Evolutionary conservation across 805 yeast species (phyloP).

Genomic region (Wickerhamomyces bovis): DNA sequence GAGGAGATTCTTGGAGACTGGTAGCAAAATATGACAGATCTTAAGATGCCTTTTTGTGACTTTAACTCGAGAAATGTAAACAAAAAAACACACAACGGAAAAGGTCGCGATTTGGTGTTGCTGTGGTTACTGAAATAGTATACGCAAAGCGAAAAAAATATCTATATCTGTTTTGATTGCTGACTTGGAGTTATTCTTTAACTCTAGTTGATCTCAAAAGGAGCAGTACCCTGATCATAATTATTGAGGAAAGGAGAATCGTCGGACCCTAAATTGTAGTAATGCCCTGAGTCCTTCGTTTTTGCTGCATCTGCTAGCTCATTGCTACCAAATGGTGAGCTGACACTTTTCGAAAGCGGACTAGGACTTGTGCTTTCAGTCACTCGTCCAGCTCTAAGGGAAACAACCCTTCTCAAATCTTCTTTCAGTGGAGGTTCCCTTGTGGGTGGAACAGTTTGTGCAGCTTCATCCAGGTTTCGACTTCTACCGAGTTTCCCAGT

Average conservation of each 20-base stretch:
- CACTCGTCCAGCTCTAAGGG: background rate
- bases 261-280: conserved; percentile 11
- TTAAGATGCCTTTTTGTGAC: background rate
- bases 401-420: background rate
- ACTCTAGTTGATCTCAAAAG: no score
- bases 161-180: no score
- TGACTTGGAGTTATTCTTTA: no score
- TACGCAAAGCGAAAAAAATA: no score
- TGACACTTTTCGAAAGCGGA: conserved; percentile 11
- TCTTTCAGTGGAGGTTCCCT: background rate
- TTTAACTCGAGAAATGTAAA: background rate
- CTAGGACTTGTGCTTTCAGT: background rate
- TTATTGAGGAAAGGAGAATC: conserved; percentile 12
- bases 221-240: background rate
- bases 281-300: conserved; percentile 7
- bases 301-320: background rate
- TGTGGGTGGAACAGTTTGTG: background rate
- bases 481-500: background rate
- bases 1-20: background rate
- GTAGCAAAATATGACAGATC: background rate
- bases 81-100: background rate
- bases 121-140: background rate
- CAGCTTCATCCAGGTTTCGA: background rate
- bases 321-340: conserved; percentile 12
- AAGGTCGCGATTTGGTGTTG: background rate